A percentile compares a stretch with the other conserved stretches of the same genome.
phyloP scores from a whole-genome alignment of 164 flowering plant genomes.

The Liriodendron chinense region DNA sequence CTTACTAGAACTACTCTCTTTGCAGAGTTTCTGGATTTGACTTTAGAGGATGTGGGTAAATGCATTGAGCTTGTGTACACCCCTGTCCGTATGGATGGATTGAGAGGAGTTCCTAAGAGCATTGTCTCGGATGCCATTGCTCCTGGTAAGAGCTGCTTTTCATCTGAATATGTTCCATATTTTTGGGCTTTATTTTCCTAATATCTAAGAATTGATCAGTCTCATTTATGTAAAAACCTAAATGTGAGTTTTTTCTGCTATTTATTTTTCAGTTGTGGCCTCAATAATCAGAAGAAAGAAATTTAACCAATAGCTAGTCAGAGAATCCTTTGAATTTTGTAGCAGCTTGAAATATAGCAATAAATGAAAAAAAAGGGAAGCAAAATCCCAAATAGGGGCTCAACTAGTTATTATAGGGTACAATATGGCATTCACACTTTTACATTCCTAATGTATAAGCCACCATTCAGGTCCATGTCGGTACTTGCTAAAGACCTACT shows the following conservation, averaged over 20 bases:
- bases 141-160: conserved; percentile 58
- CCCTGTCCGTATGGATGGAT: conserved; percentile 78
- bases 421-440: no score
- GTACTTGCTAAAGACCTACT: not conserved
- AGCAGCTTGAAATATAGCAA: no score
- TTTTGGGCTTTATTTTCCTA: not conserved
- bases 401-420: no score
- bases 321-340: not conserved
- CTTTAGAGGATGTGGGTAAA: conserved; percentile 72
- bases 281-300: not conserved
- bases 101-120: conserved; percentile 54
- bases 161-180: not conserved
- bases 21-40: conserved; percentile 69
- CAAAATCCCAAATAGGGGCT: no score
- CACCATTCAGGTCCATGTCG: not conserved
- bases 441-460: no score
- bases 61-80: conserved; percentile 75
- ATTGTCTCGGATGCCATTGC: conserved; percentile 60
- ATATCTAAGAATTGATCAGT: not conserved
- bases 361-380: no score
- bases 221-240: not conserved
- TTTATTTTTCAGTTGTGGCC: not conserved
- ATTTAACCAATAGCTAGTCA: not conserved
- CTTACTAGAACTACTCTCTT: conserved; percentile 7
- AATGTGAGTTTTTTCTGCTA: not conserved